Conservation (phyloP, 257 asterid genomes). For the Plantago elongata region DNA sequence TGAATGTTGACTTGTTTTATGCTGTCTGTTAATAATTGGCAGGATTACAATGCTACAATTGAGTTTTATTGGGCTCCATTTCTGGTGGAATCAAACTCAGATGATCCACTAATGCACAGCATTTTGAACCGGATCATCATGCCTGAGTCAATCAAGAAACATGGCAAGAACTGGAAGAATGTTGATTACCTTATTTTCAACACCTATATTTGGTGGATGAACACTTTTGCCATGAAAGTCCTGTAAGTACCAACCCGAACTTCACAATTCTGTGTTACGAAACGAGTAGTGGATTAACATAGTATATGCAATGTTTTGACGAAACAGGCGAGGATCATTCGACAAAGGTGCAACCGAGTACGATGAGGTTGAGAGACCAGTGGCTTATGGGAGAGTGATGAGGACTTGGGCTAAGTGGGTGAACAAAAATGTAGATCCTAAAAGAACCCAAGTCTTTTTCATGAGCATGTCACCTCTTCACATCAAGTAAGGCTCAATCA, state of each 20-base stretch:
- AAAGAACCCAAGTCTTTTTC: constrained; percentile 63
- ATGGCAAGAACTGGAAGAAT: constrained; percentile 66
- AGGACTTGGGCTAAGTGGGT: constrained; percentile 81
- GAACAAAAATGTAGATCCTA: constrained; percentile 47
- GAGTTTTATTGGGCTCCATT: constrained; percentile 97
- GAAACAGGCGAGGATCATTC: constrained; percentile 66
- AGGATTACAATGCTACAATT: constrained; percentile 83
- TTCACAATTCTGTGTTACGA: no score
- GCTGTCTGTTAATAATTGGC: constrained; percentile 13
- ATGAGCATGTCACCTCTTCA: constrained; percentile 99
- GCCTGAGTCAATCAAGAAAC: constrained; percentile 75
- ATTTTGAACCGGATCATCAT: constrained; percentile 71
- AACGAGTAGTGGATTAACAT: neutral
- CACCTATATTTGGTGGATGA: constrained; percentile 97
- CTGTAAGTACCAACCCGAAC: constrained; percentile 39
- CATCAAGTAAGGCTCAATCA: constrained; percentile 48
- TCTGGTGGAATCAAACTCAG: constrained; percentile 79
- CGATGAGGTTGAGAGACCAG: constrained; percentile 57
- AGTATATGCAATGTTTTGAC: neutral
- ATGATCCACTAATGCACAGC: constrained; percentile 77
- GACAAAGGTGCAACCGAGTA: constrained; percentile 58
- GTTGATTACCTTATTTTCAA: constrained; percentile 80
- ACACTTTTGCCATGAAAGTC: constrained; percentile 70
- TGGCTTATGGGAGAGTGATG: constrained; percentile 62
- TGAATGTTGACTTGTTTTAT: neutral